These are phyloP conservation scores for Mycena amicta DNA, from an alignment of 768 basidiomycete genomes.

Conservation along the genomic window DNA sequence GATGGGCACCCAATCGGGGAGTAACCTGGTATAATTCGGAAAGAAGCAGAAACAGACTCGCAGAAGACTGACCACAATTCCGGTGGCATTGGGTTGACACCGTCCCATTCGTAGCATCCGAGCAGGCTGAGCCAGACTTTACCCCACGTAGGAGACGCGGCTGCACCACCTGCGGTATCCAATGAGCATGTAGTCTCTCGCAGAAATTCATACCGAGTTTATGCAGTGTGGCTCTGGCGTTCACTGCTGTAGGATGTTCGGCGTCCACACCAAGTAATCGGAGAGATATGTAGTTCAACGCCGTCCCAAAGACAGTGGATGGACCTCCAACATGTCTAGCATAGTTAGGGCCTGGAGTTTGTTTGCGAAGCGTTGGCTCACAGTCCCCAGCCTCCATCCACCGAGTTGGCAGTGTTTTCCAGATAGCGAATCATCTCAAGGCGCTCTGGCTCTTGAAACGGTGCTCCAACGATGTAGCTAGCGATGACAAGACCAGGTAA, in stretches of 20 bases:
- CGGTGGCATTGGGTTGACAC: slow-evolving; percentile 81
- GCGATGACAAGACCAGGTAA: slow-evolving; percentile 88
- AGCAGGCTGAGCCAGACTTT: slow-evolving; percentile 94
- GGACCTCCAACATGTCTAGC: slow-evolving; percentile 88
- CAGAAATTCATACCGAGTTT: slow-evolving; percentile 60
- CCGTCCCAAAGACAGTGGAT: slow-evolving; percentile 92
- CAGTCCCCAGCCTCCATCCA: slow-evolving; percentile 99
- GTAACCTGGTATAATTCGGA: slow-evolving; percentile 55
- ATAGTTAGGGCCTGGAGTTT: slow-evolving; percentile 2
- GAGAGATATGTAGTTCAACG: slow-evolving; percentile 84
- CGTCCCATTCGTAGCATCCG: slow-evolving; percentile 92
- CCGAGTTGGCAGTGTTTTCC: slow-evolving; percentile 72
- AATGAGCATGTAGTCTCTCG: neutral
- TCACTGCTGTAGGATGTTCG: slow-evolving; percentile 83
- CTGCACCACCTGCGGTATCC: slow-evolving; percentile 63
- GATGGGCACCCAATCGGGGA: slow-evolving; percentile 89
- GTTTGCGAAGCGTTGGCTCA: slow-evolving; percentile 41
- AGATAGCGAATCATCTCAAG: slow-evolving; percentile 91
- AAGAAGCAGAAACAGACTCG: neutral
- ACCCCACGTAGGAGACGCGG: slow-evolving; percentile 84
- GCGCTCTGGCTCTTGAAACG: slow-evolving; percentile 76
- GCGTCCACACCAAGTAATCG: slow-evolving; percentile 82
- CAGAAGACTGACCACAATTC: slow-evolving; percentile 84
- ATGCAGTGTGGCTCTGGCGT: slow-evolving; percentile 80
- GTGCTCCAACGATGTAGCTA: slow-evolving; percentile 84